Evolutionary conservation across 2,329 filamentous ascomycete species (phyloP), one percentile per base, ranked within the genome.

Genomic region (Lasiodiplodia hormozganensis): DNA sequence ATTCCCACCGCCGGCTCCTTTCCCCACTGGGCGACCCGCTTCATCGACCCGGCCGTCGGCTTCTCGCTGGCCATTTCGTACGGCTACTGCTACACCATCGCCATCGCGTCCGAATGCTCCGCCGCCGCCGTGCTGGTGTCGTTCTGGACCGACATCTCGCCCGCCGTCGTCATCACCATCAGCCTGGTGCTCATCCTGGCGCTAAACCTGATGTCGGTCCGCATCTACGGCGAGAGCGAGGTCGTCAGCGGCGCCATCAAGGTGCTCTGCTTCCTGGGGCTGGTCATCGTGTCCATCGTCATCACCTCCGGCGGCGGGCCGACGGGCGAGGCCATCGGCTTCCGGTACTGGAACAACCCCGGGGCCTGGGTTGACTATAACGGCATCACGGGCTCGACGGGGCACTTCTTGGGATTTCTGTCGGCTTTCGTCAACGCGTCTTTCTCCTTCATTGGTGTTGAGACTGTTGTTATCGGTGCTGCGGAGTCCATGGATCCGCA

Each of bases 51-150:
- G 0, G 94, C 94, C 0, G 97, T 93, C 93, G 94, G 94, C 0
- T 97, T 97, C 76, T 92, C 93, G 56, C 96, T 97, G 92, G 94
- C 93, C 18, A 97, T 93, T 93, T 96, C 96, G 85, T 92, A 97
- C 78, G 92, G 92, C 3, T 79, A 97, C 72, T 92, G 96, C 80
- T 97, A 94, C 94, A 85, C 97, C 2, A 86, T 93, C 43, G 89
- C 94, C 0, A 80, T 97, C 40, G 94, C 94, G 0, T 84, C 97
- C 47, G 94, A 97, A 78, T 91, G 97, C 68, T 92, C 97, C 70
- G 92, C 93, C 2, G 94, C 93, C 1, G 91, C 93, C 2, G 88
- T 97, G 25, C 96, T 93, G 0, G 89, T 97, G 65, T 85, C 89
- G 34, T 97, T 92, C 76, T 97, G 94, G 94, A 88, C 89, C 66